Percentiles rank a stretch among this genome's conserved stretches.
phyloP scores from a whole-genome alignment of 164 flowering plant species.

The Platanus orientalis region DNA sequence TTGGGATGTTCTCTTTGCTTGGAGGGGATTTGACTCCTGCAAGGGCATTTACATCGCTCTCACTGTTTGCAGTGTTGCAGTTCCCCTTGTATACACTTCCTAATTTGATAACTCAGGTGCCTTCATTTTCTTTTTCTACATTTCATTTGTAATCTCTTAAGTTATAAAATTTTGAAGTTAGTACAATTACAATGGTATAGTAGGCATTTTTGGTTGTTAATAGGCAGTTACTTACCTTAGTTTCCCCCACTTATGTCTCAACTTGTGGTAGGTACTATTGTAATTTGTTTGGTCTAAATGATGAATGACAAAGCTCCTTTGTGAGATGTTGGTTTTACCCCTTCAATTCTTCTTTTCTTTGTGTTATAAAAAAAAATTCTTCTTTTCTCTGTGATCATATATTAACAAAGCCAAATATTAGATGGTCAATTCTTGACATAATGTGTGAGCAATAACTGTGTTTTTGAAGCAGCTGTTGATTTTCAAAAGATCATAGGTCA shows the following conservation, averaged over 20 bases:
- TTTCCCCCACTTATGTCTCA: too few species aligned
- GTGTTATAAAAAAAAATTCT: neutral
- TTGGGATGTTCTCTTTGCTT: slow-evolving; percentile 90
- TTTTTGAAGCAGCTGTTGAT: too few species aligned
- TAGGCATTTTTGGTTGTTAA: neutral
- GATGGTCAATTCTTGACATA: too few species aligned
- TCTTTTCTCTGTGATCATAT: neutral
- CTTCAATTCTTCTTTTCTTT: neutral
- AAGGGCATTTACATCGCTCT: slow-evolving; percentile 93
- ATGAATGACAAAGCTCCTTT: too few species aligned
- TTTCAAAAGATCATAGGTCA: too few species aligned
- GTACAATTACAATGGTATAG: neutral
- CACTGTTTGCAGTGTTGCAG: slow-evolving; percentile 88
- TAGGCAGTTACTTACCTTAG: neutral
- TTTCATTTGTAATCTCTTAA: neutral
- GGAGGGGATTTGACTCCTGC: slow-evolving; percentile 98
- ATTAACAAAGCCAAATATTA: neutral
- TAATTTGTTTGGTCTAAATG: too few species aligned
- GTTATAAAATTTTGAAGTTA: neutral
- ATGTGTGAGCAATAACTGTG: too few species aligned
- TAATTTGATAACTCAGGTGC: slow-evolving; percentile 91
- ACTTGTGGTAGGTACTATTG: too few species aligned
- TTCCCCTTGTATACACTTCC: slow-evolving; percentile 97
- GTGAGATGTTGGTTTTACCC: too few species aligned
- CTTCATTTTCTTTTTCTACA: slow-evolving; percentile 3